Evolutionary conservation across 129 eudicot species (phyloP).

Genomic region (Artemisia argyi): DNA sequence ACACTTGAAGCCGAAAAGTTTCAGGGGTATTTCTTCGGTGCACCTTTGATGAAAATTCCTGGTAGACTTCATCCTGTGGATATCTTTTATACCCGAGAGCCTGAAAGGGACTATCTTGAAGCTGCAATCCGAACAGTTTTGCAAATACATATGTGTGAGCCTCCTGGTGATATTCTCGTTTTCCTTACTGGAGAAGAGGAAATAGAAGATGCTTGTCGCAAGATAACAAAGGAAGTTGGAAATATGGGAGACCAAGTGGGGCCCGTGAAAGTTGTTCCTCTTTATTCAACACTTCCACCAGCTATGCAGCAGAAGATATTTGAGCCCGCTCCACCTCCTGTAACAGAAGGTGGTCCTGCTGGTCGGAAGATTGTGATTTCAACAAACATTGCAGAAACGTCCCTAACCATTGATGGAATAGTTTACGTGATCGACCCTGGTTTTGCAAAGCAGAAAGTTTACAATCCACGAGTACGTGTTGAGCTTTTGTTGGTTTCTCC

Average conservation of each 20-base stretch:
- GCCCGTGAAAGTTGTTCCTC: constrained; percentile 80
- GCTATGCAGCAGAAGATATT: constrained; percentile 99
- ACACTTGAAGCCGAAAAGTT: constrained; percentile 98
- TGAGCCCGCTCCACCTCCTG: constrained; percentile 89
- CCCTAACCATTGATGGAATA: constrained; percentile 94
- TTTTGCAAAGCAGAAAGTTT: constrained; percentile 91
- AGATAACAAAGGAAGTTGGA: constrained; percentile 68
- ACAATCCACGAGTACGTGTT: constrained; percentile 90
- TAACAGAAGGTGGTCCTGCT: constrained; percentile 78
- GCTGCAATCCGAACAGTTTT: constrained; percentile 83
- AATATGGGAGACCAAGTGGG: constrained; percentile 87
- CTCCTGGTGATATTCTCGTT: constrained; percentile 91
- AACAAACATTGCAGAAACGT: constrained; percentile 96
- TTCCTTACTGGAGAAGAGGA: constrained; percentile 98
- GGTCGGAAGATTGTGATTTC: constrained; percentile 97
- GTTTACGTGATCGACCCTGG: constrained; percentile 97
- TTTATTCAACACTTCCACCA: constrained; percentile 94
- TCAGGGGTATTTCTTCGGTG: constrained; percentile 87
- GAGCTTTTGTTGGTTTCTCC: constrained; percentile 93
- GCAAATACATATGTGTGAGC: constrained; percentile 85
- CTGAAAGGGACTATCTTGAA: constrained; percentile 93
- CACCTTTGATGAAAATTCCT: constrained; percentile 98
- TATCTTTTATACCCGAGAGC: constrained; percentile 90
- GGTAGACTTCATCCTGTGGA: constrained; percentile 97
- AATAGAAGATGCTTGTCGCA: constrained; percentile 93